These are phyloP conservation scores for Filosporella fistucella DNA, from an alignment of 495 filamentous ascomycete species.

Conservation along the genomic window DNA sequence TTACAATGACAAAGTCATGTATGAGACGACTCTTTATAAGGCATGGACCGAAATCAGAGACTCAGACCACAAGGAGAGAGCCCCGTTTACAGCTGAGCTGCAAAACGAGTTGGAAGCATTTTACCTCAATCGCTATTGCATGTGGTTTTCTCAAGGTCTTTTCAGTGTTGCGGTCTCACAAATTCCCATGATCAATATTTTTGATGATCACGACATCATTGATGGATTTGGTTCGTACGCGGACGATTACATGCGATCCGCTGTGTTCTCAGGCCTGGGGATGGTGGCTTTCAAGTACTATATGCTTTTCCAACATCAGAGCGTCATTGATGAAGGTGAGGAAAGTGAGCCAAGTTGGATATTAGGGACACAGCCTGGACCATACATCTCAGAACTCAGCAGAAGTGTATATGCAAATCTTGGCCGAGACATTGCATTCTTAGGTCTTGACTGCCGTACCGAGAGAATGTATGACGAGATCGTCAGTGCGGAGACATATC, in stretches of 20 bases:
- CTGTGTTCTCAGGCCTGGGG: slow-evolving; percentile 84
- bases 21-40: slow-evolving; percentile 67
- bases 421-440: slow-evolving; percentile 71
- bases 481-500: slow-evolving; percentile 74
- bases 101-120: slow-evolving; percentile 81
- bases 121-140: slow-evolving; percentile 79
- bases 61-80: slow-evolving; percentile 68
- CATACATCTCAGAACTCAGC: slow-evolving; percentile 84
- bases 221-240: slow-evolving; percentile 95
- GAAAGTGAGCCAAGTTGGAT: slow-evolving; percentile 88
- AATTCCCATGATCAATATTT: slow-evolving; percentile 98
- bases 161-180: slow-evolving; percentile 90
- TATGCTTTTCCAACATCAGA: slow-evolving; percentile 97
- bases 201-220: slow-evolving; percentile 97
- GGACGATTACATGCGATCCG: slow-evolving; percentile 85
- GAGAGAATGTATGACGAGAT: slow-evolving; percentile 81
- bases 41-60: slow-evolving; percentile 84
- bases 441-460: slow-evolving; percentile 88
- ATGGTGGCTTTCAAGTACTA: slow-evolving; percentile 97
- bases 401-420: slow-evolving; percentile 83
- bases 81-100: slow-evolving; percentile 69
- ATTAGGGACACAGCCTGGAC: slow-evolving; percentile 71
- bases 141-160: slow-evolving; percentile 93
- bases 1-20: slow-evolving; percentile 82
- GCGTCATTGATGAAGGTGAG: slow-evolving; percentile 70